Base-by-base conservation (phyloP, 2,329 filamentous ascomycete species). In the Zelopaecilomyces penicillatus region DNA sequence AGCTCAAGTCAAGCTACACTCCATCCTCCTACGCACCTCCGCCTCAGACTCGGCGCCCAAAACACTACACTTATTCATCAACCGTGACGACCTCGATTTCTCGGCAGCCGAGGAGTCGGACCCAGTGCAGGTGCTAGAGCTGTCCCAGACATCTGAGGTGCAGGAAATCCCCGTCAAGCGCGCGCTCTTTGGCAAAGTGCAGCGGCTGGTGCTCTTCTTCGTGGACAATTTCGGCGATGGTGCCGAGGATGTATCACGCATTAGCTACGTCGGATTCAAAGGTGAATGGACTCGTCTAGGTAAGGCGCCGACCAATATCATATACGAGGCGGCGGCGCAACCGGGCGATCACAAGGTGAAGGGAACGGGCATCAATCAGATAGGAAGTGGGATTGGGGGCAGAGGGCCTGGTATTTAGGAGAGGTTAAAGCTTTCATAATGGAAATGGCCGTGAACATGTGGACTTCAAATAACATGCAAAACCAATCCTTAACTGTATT, bases 311-410 rank as follows among this genome's bases (percentile, higher is more conserved):
- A 71, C 85, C 5, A 88, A 85, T 54, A 91, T 97, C 55, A 58
- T 95, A 49, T 98, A 97, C 65, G 93, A 98, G 74, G 85, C 89
- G 12, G 91, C 91, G 28, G 85, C 93, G 32, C 95, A 96, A 63
- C 93, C 91, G 9, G 78, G 70, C 39, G 93, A 98, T 67, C 93
- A 98, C 67, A 78, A 76, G 66, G 27, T 83, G 26, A 81, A 79
- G 67, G 78, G 78, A 6, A 72, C 72, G 40, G 63, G 57, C 37
- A 61, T 73, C 37, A 78, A 76, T 52, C 65, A 72, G 61, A 71
- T 81, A 65, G 76, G 76, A 1, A 72, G 71, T 47, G 68, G 69
- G 1, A 70, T 81, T 55, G 75, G 76, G 2, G 65, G 69, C 3
- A 55, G 64, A 28, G 60, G 64, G 6, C 58, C 60, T 37, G 65